Evolutionary conservation across 345 rosid genomes (phyloP).

Genomic region (Lumnitzera littorea): DNA sequence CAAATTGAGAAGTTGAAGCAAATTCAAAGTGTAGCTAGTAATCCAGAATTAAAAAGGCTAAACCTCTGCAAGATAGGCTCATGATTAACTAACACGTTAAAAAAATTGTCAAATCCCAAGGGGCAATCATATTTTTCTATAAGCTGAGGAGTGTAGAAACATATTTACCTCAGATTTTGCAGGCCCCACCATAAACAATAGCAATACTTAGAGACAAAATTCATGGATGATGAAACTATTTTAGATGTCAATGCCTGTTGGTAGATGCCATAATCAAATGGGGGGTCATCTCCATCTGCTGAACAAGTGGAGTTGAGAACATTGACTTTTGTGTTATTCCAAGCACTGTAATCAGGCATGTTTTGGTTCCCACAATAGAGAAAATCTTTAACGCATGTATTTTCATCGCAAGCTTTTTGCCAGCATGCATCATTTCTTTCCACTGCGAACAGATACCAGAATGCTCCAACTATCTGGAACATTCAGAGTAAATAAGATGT

Average conservation of each 20-base stretch:
- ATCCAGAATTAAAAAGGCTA: no score
- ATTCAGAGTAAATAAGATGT: neutral
- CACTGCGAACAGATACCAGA: constrained; percentile 86
- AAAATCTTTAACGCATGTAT: constrained; percentile 33
- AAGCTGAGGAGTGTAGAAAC: neutral
- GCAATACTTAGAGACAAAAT: constrained; percentile 72
- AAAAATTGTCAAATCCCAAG: neutral
- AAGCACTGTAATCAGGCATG: constrained; percentile 37
- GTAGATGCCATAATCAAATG: constrained; percentile 78
- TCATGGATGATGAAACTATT: constrained; percentile 65
- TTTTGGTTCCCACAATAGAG: constrained; percentile 68
- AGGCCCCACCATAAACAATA: constrained; percentile 99
- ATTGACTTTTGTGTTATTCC: constrained; percentile 27
- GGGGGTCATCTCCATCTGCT: constrained; percentile 22
- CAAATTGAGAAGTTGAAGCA: no score
- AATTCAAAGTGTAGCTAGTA: no score
- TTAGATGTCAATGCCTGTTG: constrained; percentile 59
- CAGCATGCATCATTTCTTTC: constrained; percentile 83
- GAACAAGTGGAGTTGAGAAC: constrained; percentile 34
- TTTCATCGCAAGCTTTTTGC: constrained; percentile 36
- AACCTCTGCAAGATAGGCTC: neutral
- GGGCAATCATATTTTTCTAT: neutral
- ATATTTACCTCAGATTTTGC: constrained; percentile 76
- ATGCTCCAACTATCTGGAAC: constrained; percentile 80
- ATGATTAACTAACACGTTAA: neutral